Percentiles rank a stretch among this genome's conserved stretches.
Evolutionary conservation across 2,329 filamentous ascomycete species (phyloP).

Genomic region (Basipetospora chlamydospora): DNA sequence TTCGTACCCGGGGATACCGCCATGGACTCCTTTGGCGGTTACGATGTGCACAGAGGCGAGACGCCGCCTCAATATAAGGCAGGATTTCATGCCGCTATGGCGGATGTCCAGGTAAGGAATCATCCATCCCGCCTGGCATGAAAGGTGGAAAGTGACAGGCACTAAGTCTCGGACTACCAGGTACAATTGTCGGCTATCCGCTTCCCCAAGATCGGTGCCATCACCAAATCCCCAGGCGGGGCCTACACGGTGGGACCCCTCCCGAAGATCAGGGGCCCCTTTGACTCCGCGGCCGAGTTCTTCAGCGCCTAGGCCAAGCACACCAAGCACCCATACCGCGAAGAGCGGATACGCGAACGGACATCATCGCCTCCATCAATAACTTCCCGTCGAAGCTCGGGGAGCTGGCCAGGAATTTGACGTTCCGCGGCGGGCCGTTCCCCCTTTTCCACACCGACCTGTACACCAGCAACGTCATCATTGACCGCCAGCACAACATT

Average conservation of each 20-base stretch:
- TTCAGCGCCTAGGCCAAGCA: conserved; percentile 11
- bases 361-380: not conserved
- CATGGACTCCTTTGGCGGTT: conserved; percentile 13
- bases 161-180: too few relatives aligned
- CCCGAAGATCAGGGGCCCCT: conserved; percentile 11
- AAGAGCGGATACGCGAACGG: conserved; percentile 1
- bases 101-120: conserved; percentile 8
- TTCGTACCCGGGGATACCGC: conserved; percentile 15
- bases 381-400: not conserved
- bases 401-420: not conserved
- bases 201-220: conserved; percentile 11
- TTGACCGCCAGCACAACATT: not conserved
- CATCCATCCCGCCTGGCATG: too few relatives aligned
- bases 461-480: not conserved
- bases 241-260: conserved; percentile 9
- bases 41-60: conserved; percentile 9
- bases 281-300: conserved; percentile 10
- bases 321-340: conserved; percentile 7
- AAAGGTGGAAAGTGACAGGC: too few relatives aligned
- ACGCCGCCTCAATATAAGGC: conserved; percentile 7
- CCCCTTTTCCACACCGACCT: not conserved
- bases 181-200: conserved; percentile 10
- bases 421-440: not conserved
- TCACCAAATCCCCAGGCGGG: conserved; percentile 8
- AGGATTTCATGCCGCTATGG: not conserved